phyloP scores from a whole-genome alignment of 148 eudicot species.

The Amaranthus palmeri region DNA sequence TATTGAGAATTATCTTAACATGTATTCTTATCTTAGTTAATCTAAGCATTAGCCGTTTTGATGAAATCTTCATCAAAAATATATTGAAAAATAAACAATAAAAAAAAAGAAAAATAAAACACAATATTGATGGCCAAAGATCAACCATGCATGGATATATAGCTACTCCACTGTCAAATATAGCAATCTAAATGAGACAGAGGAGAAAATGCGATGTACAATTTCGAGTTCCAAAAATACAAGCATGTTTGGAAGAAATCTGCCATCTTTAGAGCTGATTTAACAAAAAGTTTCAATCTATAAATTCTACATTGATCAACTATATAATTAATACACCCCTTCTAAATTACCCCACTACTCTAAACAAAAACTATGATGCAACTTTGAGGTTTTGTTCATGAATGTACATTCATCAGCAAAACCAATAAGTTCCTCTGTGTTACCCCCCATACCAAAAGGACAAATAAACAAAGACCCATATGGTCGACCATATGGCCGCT shows the following conservation, averaged over 20 bases:
- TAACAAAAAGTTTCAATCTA: not conserved
- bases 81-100: not conserved
- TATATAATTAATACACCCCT: constrained; percentile 7
- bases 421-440: constrained; percentile 20
- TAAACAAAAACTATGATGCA: constrained; percentile 2
- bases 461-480: constrained; percentile 8
- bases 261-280: not conserved
- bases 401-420: constrained; percentile 1
- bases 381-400: constrained; percentile 18
- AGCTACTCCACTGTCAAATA: not conserved
- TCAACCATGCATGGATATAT: constrained; percentile 2
- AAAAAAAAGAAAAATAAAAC: not conserved
- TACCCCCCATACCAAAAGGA: not conserved
- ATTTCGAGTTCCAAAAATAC: constrained; percentile 8
- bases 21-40: too few species aligned
- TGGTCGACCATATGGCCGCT: not conserved
- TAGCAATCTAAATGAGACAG: too few species aligned
- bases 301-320: constrained; percentile 18
- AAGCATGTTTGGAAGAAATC: constrained; percentile 8
- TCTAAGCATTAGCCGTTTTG: too few species aligned
- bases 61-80: not conserved
- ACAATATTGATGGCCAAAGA: constrained; percentile 13
- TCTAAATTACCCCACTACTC: constrained; percentile 7
- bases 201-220: constrained; percentile 22
- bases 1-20: too few species aligned